These are phyloP conservation scores for Nicotiana tomentosiformis DNA, from an alignment of 257 asterid genomes.

Conservation along the genomic window DNA sequence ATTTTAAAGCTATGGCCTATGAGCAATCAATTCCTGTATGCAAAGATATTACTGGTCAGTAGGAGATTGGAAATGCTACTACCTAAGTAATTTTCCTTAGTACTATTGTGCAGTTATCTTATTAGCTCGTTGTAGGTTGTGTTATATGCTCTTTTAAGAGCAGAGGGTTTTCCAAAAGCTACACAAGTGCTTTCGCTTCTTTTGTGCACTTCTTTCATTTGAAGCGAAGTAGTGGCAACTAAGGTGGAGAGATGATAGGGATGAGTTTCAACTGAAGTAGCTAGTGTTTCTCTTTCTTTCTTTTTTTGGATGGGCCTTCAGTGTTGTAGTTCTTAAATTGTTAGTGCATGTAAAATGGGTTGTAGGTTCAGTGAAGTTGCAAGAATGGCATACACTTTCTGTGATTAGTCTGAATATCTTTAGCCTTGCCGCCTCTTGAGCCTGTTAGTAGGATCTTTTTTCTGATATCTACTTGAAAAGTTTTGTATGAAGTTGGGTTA, in stretches of 20 bases:
- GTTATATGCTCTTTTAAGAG: background rate
- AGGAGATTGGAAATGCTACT: background rate
- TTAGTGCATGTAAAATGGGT: background rate
- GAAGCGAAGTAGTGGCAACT: background rate
- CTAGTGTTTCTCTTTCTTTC: background rate
- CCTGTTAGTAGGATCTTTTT: background rate
- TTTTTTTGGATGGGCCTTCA: background rate
- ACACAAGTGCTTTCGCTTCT: background rate
- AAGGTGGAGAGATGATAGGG: background rate
- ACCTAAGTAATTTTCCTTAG: background rate
- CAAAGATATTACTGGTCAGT: background rate
- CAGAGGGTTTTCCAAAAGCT: background rate
- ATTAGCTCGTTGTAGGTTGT: background rate
- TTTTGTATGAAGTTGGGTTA: background rate
- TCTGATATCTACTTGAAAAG: background rate
- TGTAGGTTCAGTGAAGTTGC: background rate
- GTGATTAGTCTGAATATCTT: too few relatives aligned
- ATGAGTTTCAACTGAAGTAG: background rate
- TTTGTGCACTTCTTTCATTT: background rate
- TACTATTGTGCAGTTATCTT: background rate
- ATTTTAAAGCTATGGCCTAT: background rate
- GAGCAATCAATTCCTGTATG: background rate
- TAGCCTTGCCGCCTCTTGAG: too few relatives aligned
- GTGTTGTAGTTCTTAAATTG: background rate
- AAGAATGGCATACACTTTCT: background rate